These are phyloP conservation scores for Exophiala sp. DNA, from an alignment of 2,329 filamentous ascomycete genomes.

Conservation along the genomic window DNA sequence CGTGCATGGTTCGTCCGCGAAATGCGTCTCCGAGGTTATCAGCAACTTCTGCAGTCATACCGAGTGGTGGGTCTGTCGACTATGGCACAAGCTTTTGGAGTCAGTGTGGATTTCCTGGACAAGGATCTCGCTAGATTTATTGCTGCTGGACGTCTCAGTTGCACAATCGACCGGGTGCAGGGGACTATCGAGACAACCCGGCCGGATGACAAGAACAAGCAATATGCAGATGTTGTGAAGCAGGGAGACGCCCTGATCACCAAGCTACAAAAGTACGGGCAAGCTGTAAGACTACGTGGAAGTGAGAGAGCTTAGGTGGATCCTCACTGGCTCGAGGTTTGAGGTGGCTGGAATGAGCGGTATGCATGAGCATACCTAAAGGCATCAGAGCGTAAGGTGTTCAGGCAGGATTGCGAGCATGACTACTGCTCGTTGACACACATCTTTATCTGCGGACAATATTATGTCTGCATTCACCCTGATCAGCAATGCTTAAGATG, in stretches of 20 bases:
- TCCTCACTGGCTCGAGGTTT: not conserved
- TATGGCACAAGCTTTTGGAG: conserved; percentile 96
- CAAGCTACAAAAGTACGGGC: conserved; percentile 98
- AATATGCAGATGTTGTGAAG: conserved; percentile 96
- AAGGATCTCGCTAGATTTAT: conserved; percentile 97
- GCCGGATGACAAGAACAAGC: conserved; percentile 99
- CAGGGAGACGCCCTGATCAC: conserved; percentile 97
- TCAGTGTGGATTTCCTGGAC: conserved; percentile 94
- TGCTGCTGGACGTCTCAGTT: conserved; percentile 86
- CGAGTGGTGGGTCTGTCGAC: conserved; percentile 93
- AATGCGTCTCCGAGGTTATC: conserved; percentile 94
- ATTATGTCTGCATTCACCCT: not conserved
- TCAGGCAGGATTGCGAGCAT: conserved; percentile 1
- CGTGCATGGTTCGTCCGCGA: conserved; percentile 96
- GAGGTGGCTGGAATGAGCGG: not conserved
- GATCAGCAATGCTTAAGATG: not conserved
- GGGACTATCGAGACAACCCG: conserved; percentile 98
- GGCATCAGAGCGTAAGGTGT: conserved; percentile 13
- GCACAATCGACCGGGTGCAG: conserved; percentile 95
- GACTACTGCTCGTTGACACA: not conserved
- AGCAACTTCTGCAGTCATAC: conserved; percentile 96
- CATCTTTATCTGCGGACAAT: not conserved
- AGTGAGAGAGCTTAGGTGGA: conserved; percentile 75
- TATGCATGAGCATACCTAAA: not conserved
- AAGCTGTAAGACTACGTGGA: conserved; percentile 87